Evolutionary conservation across 2,329 filamentous ascomycete genomes (phyloP).

Genomic region (Cordyceps fumosorosea): DNA sequence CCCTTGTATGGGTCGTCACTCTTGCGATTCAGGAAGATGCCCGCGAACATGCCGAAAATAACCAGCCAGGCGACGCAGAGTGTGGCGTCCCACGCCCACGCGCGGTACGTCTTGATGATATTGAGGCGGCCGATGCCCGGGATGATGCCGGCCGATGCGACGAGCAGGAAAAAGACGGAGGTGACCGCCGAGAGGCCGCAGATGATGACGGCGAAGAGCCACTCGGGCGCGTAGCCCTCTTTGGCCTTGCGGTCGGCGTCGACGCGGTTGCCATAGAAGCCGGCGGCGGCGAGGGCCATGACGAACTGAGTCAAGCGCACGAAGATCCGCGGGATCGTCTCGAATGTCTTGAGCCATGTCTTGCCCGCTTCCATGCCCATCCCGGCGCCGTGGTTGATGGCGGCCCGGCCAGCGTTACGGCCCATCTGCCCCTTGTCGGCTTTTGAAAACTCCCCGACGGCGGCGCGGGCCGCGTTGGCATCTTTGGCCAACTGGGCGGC

Average conservation of each 20-base stretch:
- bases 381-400: conserved; percentile 28
- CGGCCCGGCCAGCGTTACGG: conserved; percentile 26
- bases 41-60: conserved; percentile 66
- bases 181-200: conserved; percentile 49
- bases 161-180: conserved; percentile 34
- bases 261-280: conserved; percentile 62
- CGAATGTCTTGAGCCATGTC: conserved; percentile 39
- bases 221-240: conserved; percentile 45
- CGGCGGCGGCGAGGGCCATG: conserved; percentile 61
- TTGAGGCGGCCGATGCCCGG: conserved; percentile 28
- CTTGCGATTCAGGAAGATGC: conserved; percentile 58
- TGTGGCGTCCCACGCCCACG: conserved; percentile 38
- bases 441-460: conserved; percentile 24
- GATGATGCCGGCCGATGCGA: conserved; percentile 30
- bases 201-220: conserved; percentile 58
- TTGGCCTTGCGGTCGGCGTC: conserved; percentile 32
- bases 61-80: conserved; percentile 52
- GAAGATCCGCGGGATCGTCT: conserved; percentile 41
- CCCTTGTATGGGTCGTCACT: conserved; percentile 44
- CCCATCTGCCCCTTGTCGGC: conserved; percentile 29
- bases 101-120: conserved; percentile 33
- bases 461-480: conserved; percentile 22
- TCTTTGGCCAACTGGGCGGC: conserved; percentile 27
- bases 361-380: conserved; percentile 37
- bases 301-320: conserved; percentile 64